A percentile compares a stretch with the other conserved stretches of the same genome.
Conservation (phyloP, 208 protist genomes). For the Balamuthia mandrillaris region DNA sequence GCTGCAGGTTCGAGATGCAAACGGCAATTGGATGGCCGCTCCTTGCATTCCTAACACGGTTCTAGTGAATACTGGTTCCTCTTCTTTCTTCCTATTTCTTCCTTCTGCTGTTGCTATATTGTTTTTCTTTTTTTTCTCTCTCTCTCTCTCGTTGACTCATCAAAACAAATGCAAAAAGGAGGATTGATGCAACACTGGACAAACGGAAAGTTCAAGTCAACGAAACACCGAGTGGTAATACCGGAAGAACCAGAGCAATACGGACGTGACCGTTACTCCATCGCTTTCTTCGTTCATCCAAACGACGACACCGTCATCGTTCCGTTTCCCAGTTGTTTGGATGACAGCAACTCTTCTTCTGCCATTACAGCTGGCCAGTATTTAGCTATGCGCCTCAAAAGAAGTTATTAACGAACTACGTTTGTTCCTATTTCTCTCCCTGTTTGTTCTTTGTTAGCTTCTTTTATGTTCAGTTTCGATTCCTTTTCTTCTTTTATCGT, state of each 20-base stretch:
- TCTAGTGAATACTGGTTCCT: not conserved
- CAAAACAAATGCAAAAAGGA: not conserved
- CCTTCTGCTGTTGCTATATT: too few relatives aligned
- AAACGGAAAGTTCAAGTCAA: not conserved
- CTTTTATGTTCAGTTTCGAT: too few relatives aligned
- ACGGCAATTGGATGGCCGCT: not conserved
- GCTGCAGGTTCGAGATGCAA: not conserved
- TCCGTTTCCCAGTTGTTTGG: too few relatives aligned
- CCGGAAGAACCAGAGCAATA: not conserved
- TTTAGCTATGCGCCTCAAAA: too few relatives aligned
- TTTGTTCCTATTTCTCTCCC: too few relatives aligned
- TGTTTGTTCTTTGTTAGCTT: too few relatives aligned
- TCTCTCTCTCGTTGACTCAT: not conserved
- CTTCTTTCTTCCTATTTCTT: too few relatives aligned
- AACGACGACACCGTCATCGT: too few relatives aligned
- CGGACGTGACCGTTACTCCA: slow-evolving; percentile 5
- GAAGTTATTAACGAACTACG: too few relatives aligned
- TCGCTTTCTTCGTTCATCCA: slow-evolving; percentile 9
- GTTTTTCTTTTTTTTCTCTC: not conserved
- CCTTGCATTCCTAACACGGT: not conserved
- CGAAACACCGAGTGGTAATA: not conserved
- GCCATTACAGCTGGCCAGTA: too few relatives aligned
- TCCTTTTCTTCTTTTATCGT: too few relatives aligned
- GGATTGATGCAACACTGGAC: slow-evolving; percentile 12
- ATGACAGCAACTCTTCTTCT: too few relatives aligned